Evolutionary conservation across 2,329 filamentous ascomycete species (phyloP).

Genomic region (Huntiella bhutanensis): DNA sequence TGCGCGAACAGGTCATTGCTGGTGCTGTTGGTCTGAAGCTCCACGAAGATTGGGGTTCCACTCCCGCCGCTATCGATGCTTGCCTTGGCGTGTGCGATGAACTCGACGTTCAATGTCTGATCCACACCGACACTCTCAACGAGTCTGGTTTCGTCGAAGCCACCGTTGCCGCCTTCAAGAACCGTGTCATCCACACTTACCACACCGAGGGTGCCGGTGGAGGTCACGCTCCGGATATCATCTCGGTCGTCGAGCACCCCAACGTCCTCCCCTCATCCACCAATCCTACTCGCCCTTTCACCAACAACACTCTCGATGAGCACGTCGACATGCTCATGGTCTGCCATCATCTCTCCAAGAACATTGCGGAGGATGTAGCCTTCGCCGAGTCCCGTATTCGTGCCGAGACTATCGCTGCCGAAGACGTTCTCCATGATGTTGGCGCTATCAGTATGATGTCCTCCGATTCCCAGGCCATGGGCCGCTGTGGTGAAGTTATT

Average conservation of each 20-base stretch:
- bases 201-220: slow-evolving; percentile 92
- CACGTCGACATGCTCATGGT: slow-evolving; percentile 98
- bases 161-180: slow-evolving; percentile 68
- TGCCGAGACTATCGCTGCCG: slow-evolving; percentile 87
- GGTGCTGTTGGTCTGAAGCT: slow-evolving; percentile 83
- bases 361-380: slow-evolving; percentile 88
- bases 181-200: slow-evolving; percentile 84
- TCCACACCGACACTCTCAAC: slow-evolving; percentile 91
- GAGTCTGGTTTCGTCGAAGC: slow-evolving; percentile 95
- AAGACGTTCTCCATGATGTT: slow-evolving; percentile 87
- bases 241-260: slow-evolving; percentile 70
- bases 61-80: slow-evolving; percentile 76
- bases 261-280: slow-evolving; percentile 85
- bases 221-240: slow-evolving; percentile 90
- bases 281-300: slow-evolving; percentile 82
- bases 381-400: slow-evolving; percentile 91
- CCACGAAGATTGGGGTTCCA: slow-evolving; percentile 91
- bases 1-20: slow-evolving; percentile 64
- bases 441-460: slow-evolving; percentile 97
- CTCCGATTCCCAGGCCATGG: slow-evolving; percentile 91
- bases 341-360: slow-evolving; percentile 79
- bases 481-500: slow-evolving; percentile 83
- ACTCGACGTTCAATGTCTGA: slow-evolving; percentile 78
- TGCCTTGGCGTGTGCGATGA: slow-evolving; percentile 78
- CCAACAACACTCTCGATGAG: slow-evolving; percentile 81